Base-by-base conservation (phyloP, 208 protist genomes). In the Angomonas deanei region DNA sequence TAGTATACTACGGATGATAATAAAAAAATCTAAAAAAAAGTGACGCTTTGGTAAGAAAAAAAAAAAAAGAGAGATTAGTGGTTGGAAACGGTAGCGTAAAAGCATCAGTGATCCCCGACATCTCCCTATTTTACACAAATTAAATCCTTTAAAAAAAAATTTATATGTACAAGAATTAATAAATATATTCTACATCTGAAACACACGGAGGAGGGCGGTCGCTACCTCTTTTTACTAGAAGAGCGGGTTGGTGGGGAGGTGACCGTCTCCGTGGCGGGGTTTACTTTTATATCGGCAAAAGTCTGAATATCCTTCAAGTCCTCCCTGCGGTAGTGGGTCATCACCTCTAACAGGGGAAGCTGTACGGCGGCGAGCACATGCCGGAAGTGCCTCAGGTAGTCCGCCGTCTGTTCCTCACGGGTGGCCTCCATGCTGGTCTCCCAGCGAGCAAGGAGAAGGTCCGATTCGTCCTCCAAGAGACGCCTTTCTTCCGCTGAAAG, bases 311-410 rank as follows among this genome's bases (percentile, higher is more conserved):
- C 49, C 13, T 39, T 34, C 27, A 92, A 26, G 46, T 88, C 82
- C 10, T 76, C 64, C 50, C 61, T 58, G 0, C 88, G 88, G 30
- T 31, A 34, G 38, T 52, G 48, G 33, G 68, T 46, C 55, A 85
- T 78, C 8, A 77, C 72, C 2, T 74, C 76, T 4, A 94, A 57
- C n/a, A 90, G 78, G 0, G 79, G 78, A 4, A 88, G 62, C 32
- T 72, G 60, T 54, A 77, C 86, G 30, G 71, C 77, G 33, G 72
- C 70, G 47, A 90, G 77, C 21, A 90, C 64, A 0, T 68, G 50
- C 34, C 61, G 46, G 48, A 86, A 78, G 3, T 47, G 46, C 8
- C n/a, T 26, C 42, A 23, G 26, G 28, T 46, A 73, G 36, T 3
- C 30, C 3, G 55, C 55, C 10, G 27, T n/a, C 11, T 19, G 49